Conservation (phyloP, 371 early-diverging fungal species). For the Nematocida minor region DNA sequence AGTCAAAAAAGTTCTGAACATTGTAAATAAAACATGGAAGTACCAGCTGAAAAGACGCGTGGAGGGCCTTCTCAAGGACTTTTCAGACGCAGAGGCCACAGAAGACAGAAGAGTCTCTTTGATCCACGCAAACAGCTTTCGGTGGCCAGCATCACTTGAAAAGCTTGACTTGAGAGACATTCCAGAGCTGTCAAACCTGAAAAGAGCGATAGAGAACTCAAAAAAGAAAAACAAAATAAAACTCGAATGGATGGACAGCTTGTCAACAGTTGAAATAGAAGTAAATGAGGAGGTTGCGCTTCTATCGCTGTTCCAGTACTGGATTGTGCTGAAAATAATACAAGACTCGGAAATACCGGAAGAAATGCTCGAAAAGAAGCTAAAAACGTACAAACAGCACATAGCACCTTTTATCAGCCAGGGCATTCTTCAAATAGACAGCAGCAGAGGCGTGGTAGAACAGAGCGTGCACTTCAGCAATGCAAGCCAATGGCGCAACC, state of each 20-base stretch:
- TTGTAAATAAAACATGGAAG: not conserved
- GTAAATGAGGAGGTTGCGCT: not conserved
- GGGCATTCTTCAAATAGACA: not conserved
- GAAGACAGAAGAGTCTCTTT: not conserved
- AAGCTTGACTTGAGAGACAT: slow-evolving; percentile 9
- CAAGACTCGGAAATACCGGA: not conserved
- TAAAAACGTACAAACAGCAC: not conserved
- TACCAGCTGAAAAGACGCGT: slow-evolving; percentile 7
- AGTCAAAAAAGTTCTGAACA: not conserved
- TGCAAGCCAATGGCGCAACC: slow-evolving; percentile 10
- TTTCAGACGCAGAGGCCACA: not conserved
- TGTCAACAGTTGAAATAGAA: slow-evolving; percentile 32
- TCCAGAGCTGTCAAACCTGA: slow-evolving; percentile 8
- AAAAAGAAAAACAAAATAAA: slow-evolving; percentile 9
- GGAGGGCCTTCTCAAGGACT: slow-evolving; percentile 25
- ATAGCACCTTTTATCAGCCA: not conserved
- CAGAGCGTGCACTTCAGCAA: not conserved
- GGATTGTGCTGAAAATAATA: not conserved
- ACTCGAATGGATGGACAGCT: slow-evolving; percentile 43
- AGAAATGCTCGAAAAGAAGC: not conserved
- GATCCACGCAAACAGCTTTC: slow-evolving; percentile 45
- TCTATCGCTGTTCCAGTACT: slow-evolving; percentile 36
- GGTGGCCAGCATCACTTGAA: slow-evolving; percentile 22
- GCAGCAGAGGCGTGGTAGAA: not conserved
- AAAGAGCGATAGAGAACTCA: not conserved